Evolutionary conservation across 495 filamentous ascomycete genomes (phyloP).

Genomic region (Hypoxylon fuscum): DNA sequence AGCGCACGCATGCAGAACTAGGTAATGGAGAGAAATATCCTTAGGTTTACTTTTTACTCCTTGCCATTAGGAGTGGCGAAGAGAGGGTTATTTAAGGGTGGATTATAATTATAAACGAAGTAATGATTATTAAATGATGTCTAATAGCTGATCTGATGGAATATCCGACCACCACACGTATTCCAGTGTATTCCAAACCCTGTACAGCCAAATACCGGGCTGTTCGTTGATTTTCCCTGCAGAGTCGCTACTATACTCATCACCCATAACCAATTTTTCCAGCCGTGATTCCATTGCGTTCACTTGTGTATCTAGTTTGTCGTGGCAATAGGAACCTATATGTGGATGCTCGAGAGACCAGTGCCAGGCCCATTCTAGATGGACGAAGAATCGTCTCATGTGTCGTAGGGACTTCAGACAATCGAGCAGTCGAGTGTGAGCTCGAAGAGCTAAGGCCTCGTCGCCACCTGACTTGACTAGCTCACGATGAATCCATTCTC

Average conservation of each 20-base stretch:
- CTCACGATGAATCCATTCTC: background rate
- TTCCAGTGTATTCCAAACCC: background rate
- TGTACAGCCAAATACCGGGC: constrained; percentile 7
- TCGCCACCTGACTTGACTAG: background rate
- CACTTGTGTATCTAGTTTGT: background rate
- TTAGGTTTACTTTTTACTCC: no score
- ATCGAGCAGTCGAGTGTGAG: background rate
- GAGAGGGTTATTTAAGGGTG: no score
- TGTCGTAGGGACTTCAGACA: background rate
- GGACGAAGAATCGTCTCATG: background rate
- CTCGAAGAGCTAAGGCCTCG: background rate
- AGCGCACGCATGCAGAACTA: background rate
- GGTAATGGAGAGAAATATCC: no score
- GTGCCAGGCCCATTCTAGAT: background rate
- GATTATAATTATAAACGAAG: no score
- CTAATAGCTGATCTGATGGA: background rate
- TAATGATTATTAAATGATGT: background rate
- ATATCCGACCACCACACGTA: background rate
- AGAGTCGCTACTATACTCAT: constrained; percentile 6
- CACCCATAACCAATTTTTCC: constrained; percentile 14
- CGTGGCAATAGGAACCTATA: background rate
- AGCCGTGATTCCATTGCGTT: constrained; percentile 13
- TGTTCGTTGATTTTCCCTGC: background rate
- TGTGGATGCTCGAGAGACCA: background rate
- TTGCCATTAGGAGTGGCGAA: no score